Percentiles rank a stretch among this genome's conserved stretches.
phyloP scores from a whole-genome alignment of 2,329 filamentous ascomycete species.

The Epichloe uncinata region DNA sequence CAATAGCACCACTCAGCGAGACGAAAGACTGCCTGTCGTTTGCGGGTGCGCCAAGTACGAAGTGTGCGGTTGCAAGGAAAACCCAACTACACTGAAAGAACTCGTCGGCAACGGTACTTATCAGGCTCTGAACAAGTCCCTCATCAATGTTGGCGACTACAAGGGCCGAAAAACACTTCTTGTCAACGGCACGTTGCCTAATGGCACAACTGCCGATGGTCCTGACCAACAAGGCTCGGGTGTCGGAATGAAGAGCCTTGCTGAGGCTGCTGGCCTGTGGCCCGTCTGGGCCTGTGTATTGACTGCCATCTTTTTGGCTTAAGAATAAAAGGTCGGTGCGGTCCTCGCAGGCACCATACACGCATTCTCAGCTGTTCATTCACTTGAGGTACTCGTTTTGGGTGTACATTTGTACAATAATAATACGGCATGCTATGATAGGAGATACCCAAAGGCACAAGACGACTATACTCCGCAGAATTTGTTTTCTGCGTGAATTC shows the following conservation, averaged over 20 bases:
- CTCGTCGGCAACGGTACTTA: conserved; percentile 55
- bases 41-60: conserved; percentile 37
- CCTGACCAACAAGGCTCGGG: conserved; percentile 18
- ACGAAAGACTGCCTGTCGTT: conserved; percentile 23
- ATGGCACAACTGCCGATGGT: conserved; percentile 41
- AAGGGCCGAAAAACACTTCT: conserved; percentile 40
- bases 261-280: conserved; percentile 34
- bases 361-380: neutral
- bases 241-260: conserved; percentile 17
- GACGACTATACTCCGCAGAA: neutral
- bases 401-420: neutral
- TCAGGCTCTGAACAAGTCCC: conserved; percentile 40
- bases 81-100: conserved; percentile 38
- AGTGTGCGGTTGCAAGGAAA: conserved; percentile 57
- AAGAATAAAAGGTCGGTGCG: conserved; percentile 5
- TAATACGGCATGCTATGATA: neutral
- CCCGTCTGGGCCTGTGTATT: conserved; percentile 31
- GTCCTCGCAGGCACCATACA: neutral
- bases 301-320: conserved; percentile 31
- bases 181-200: conserved; percentile 63
- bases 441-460: neutral
- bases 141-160: conserved; percentile 43
- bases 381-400: neutral
- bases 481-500: neutral
- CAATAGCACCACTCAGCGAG: conserved; percentile 32